Evolutionary conservation across 2,329 filamentous ascomycete genomes (phyloP), one percentile per base, ranked within the genome.

Genomic region (Fusarium gaditjirri): DNA sequence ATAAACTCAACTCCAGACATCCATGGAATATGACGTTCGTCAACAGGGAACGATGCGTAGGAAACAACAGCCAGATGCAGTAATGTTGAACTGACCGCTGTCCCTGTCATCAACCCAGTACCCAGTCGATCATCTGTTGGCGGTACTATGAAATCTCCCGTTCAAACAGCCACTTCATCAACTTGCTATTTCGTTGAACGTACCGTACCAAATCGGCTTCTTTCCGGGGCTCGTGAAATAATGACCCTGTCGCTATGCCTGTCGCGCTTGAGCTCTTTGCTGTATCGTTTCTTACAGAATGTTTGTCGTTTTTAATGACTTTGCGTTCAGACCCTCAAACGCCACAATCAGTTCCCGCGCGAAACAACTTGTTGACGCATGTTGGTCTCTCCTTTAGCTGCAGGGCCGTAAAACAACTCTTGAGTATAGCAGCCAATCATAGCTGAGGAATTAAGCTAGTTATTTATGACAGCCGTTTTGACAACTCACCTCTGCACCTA

Each of bases 301-400:
- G 35, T 38, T 54, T 42, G 6, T n/a, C 38, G 21, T 27, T 21
- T 42, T 49, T 16, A 49, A 50, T 46, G 35, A 42, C 62, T 58
- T 65, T 52, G 55, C 50, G 43, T 66, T 68, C 70, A 61, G 59
- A 65, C 65, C 61, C 43, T 60, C 54, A 70, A 62, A 64, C 64
- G 39, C 57, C 64, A 68, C 50, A 57, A 61, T 53, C 41, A 63
- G 46, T 43, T 61, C 63, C 54, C 46, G 38, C 39, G 39, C 29
- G 60, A 55, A 73, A 55, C 47, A 47, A 31, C 23, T 36, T 53
- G 36, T 57, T 68, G 43, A 35, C 59, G 60, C 44, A 60, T 61
- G 52, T 43, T 57, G 39, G 47, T 50, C 31, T 38, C 33, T 43
- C 46, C 50, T 38, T 60, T 44, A 52, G 61, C 63, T 66, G 44